Evolutionary conservation across 192 early-diverging fungal genomes (phyloP), one percentile per base, ranked within the genome.

Genomic region (Diversispora eburnea): DNA sequence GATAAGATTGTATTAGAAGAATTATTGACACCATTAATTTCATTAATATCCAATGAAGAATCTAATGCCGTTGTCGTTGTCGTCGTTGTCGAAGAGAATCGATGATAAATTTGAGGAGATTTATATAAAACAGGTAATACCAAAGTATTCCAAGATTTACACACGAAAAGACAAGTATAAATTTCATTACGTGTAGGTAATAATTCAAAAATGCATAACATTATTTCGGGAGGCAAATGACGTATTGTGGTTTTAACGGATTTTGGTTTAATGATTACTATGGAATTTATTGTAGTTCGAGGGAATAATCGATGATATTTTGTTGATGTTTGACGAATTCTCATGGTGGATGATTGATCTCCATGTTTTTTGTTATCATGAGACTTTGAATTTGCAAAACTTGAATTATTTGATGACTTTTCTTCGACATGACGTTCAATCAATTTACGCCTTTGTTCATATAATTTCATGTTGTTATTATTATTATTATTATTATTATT

Each of bases 81-180:
- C n/a, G 51, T 54, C 4, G 51, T 54, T 1, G 13, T 54, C n/a
- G 51, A 13, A 10, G 51, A 54, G n/a, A 54, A 54, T 9, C 51
- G 8, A 43, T 45, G 61, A 46, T n/a, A 63, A 63, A 63, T 63
- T 63, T 63, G 61, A 43, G 43, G 61, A 3, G 42, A 63, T 63
- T 63, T 63, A 45, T 63, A 63, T 19, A 63, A 41, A n/a, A 63
- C 41, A 42, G 61, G 61, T 4, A 8, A 43, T 42, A 63, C 41
- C n/a, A 63, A 9, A 17, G n/a, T 6, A 63, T 63, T 42, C 61
- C 61, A 63, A 17, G 39, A n/a, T 63, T 63, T 63, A 63, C 61
- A 63, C 5, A 63, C 61, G 15, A 63, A 63, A 42, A 63, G 41
- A 45, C 61, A 63, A 63, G 12, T 42, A 6, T 63, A 63, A 43